Evolutionary conservation across 805 yeast genomes (phyloP), one percentile per base, ranked within the genome.

Genomic region (Kuraishia borneana): DNA sequence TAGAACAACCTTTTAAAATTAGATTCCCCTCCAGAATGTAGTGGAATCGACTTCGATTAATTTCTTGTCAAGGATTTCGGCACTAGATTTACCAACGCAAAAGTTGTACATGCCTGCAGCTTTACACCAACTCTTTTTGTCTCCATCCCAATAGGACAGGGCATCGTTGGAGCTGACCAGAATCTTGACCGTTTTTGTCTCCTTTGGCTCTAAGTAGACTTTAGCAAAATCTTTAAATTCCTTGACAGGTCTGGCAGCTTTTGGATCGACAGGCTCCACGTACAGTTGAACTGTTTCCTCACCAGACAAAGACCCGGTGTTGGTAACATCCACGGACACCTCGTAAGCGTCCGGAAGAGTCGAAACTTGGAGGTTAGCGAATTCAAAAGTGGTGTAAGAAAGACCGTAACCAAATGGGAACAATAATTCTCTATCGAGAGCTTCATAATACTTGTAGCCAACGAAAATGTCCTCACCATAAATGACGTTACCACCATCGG

Each of bases 381-480:
- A 49, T 21, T 50, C 55, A 44, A 74, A 76, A 0, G 61, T 42
- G 16, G 81, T 67, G 56, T 74, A 76, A 2, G 83, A 74, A 40
- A 75, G 60, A 32, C 83, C 83, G 43, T 51, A 62, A 4, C 83
- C 83, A 51, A 76, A 76, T 28, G 82, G 76, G 58, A 65, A 76
- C 33, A 67, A 56, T 4, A 70, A 74, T 18, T 60, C 60, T 28
- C 52, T 54, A 39, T 66, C 61, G 26, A 58, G 47, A 50, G 67
- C 68, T 45, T 76, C 82, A 51, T 72, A 77, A 56, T 55, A 72
- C 39, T 73, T 58, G 58, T 76, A 75, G 16, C 83, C 83, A 34
- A 76, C 70, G 48, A 61, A 76, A 31, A 76, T 68, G 46, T 75
- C 81, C 50, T 77, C 84, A 38, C 83, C 81, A 43, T 76, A 77